A percentile compares a stretch with the other conserved stretches of the same genome.
Conservation (phyloP, 805 yeast species). For the Teunomyces kruisii region DNA sequence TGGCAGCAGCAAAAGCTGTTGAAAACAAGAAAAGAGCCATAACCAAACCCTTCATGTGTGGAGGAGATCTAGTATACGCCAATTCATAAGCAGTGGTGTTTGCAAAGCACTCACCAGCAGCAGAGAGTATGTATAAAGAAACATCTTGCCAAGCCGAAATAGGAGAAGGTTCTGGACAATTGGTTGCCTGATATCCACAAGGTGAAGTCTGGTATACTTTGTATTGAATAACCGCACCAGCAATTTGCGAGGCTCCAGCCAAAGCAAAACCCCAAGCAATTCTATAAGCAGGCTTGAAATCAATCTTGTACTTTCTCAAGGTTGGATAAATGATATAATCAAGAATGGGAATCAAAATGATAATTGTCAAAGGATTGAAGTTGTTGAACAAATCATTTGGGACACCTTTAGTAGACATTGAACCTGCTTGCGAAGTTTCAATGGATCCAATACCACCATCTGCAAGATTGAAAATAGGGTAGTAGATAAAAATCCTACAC, state of each 20-base stretch:
- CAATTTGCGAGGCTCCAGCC: slow-evolving; percentile 47
- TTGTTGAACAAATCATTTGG: slow-evolving; percentile 57
- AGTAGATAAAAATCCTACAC: slow-evolving; percentile 47
- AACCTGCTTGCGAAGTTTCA: slow-evolving; percentile 54
- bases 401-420: slow-evolving; percentile 52
- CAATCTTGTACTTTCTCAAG: slow-evolving; percentile 41
- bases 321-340: slow-evolving; percentile 49
- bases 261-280: slow-evolving; percentile 48
- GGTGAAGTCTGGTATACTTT: slow-evolving; percentile 49
- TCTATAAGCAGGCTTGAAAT: slow-evolving; percentile 43
- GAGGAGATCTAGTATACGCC: slow-evolving; percentile 54
- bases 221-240: slow-evolving; percentile 52
- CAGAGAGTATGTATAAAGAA: slow-evolving; percentile 40
- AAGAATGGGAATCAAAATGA: slow-evolving; percentile 50
- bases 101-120: slow-evolving; percentile 55
- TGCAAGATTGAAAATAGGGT: slow-evolving; percentile 36
- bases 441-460: slow-evolving; percentile 50
- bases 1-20: slow-evolving; percentile 49
- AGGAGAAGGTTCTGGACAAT: slow-evolving; percentile 29
- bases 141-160: slow-evolving; percentile 32
- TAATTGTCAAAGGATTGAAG: slow-evolving; percentile 55
- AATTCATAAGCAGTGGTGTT: slow-evolving; percentile 52
- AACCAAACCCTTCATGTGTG: slow-evolving; percentile 50
- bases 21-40: slow-evolving; percentile 46
- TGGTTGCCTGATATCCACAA: slow-evolving; percentile 48